Percentiles rank a stretch among this genome's conserved stretches.
Evolutionary conservation across 1,284 basidiomycete species (phyloP).

Genomic region (Coriolopsis trogii): DNA sequence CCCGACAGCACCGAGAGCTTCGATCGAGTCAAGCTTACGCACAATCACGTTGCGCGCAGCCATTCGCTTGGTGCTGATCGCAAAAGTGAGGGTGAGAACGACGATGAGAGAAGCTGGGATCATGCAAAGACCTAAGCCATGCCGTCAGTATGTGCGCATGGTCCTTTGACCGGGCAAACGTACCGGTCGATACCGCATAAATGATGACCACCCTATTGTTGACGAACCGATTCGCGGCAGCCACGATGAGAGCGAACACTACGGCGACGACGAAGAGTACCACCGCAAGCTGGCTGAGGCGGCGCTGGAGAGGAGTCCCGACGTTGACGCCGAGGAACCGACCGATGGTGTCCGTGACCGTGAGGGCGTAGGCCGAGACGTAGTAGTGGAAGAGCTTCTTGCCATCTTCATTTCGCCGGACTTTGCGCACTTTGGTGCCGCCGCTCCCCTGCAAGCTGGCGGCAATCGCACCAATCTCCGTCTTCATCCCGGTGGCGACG

Average conservation of each 20-base stretch:
- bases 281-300: conserved; percentile 60
- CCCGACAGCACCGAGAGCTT: conserved; percentile 43
- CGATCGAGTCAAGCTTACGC: conserved; percentile 55
- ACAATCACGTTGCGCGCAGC: conserved; percentile 53
- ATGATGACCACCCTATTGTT: conserved; percentile 48
- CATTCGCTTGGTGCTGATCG: conserved; percentile 57
- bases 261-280: conserved; percentile 58
- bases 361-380: conserved; percentile 8
- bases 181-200: conserved; percentile 48
- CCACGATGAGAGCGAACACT: conserved; percentile 59
- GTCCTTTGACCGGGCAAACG: conserved; percentile 26
- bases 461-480: conserved; percentile 66
- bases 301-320: conserved; percentile 64
- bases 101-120: conserved; percentile 47
- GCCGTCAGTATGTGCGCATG: neutral
- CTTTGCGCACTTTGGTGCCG: conserved; percentile 11
- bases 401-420: conserved; percentile 6
- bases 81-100: conserved; percentile 48
- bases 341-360: conserved; percentile 15
- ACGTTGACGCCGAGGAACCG: conserved; percentile 23
- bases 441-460: conserved; percentile 8
- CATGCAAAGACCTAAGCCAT: conserved; percentile 25
- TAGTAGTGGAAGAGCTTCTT: conserved; percentile 13
- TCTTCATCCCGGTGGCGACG: conserved; percentile 66
- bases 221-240: conserved; percentile 45